Evolutionary conservation across 139 green algal species (phyloP).

Genomic region (Chlamydomonas sp.): DNA sequence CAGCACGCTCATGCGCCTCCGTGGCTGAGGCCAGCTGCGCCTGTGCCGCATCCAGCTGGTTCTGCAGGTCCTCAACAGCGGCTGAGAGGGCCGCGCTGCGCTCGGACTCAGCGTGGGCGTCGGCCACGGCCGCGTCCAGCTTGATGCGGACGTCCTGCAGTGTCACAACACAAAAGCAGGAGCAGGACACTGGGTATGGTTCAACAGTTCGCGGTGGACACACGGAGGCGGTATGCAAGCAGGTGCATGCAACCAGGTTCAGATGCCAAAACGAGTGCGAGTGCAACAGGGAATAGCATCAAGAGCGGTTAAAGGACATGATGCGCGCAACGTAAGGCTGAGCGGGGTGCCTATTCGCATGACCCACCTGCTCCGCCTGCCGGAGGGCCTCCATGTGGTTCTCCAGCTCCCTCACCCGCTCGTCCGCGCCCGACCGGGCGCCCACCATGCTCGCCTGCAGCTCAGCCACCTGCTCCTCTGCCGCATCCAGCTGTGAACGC

Average conservation of each 20-base stretch:
- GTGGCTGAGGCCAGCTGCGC: slow-evolving; percentile 18
- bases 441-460: neutral
- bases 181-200: too few species aligned
- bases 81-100: neutral
- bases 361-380: neutral
- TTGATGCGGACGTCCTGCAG: too few species aligned
- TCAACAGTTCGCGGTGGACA: too few species aligned
- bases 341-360: too few species aligned
- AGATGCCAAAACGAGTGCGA: too few species aligned
- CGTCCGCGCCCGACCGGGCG: too few species aligned
- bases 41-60: slow-evolving; percentile 8
- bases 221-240: too few species aligned
- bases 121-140: neutral
- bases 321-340: too few species aligned
- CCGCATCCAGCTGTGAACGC: neutral
- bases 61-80: neutral
- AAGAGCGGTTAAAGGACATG: too few species aligned
- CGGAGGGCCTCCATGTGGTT: slow-evolving; percentile 5
- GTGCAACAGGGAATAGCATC: too few species aligned
- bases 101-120: slow-evolving; percentile 1
- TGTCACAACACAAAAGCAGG: too few species aligned
- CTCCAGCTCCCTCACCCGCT: neutral
- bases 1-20: neutral
- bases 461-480: neutral
- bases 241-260: too few species aligned